These are phyloP conservation scores for Aspergillus asperescens DNA, from an alignment of 495 filamentous ascomycete genomes.

Conservation along the genomic window DNA sequence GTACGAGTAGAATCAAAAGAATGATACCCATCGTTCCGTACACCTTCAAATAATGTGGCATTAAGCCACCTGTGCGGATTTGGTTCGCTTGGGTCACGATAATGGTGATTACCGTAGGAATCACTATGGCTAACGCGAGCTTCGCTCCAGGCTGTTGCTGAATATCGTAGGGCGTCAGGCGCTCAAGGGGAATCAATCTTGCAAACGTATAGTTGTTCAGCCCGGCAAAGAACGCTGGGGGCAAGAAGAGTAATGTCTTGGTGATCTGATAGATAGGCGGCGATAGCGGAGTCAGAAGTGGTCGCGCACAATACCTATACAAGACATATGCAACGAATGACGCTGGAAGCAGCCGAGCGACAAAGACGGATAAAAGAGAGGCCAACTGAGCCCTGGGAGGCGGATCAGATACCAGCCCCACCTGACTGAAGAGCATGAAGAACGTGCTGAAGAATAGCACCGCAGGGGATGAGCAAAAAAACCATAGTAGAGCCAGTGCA, in stretches of 20 bases:
- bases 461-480: slow-evolving; percentile 62
- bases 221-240: slow-evolving; percentile 70
- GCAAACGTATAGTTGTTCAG: slow-evolving; percentile 82
- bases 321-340: slow-evolving; percentile 70
- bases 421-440: slow-evolving; percentile 68
- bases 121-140: slow-evolving; percentile 61
- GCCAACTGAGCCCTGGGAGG: slow-evolving; percentile 51
- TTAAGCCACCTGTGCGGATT: slow-evolving; percentile 65
- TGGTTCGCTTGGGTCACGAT: slow-evolving; percentile 65
- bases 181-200: slow-evolving; percentile 69
- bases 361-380: slow-evolving; percentile 60
- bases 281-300: slow-evolving; percentile 51
- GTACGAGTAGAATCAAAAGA: slow-evolving; percentile 55
- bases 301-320: slow-evolving; percentile 59
- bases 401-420: slow-evolving; percentile 73
- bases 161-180: slow-evolving; percentile 72
- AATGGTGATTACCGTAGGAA: slow-evolving; percentile 55
- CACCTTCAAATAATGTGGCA: slow-evolving; percentile 65
- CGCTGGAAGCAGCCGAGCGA: slow-evolving; percentile 73
- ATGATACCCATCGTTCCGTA: slow-evolving; percentile 61
- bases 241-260: slow-evolving; percentile 69
- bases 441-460: slow-evolving; percentile 71
- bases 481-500: slow-evolving; percentile 59
- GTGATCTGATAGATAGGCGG: slow-evolving; percentile 57
- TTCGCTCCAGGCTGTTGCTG: slow-evolving; percentile 71